These are phyloP conservation scores for Fusarium incarnatum DNA, from an alignment of 2,329 filamentous ascomycete species.

Conservation along the genomic window DNA sequence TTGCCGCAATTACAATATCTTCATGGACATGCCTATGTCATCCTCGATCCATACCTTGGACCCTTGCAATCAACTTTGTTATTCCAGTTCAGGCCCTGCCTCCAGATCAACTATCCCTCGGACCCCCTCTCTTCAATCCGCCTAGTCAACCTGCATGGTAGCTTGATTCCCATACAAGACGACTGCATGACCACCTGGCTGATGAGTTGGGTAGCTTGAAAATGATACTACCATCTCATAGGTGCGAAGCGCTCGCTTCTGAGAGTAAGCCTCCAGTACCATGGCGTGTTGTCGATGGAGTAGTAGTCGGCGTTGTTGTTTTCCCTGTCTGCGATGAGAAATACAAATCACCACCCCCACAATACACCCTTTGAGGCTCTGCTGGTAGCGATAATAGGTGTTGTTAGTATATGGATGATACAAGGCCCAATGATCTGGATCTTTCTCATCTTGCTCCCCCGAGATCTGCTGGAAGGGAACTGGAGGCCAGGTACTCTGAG, in stretches of 20 bases:
- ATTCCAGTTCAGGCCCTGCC: background rate
- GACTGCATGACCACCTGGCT: background rate
- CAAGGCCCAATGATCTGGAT: background rate
- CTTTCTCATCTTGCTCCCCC: background rate
- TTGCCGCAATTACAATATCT: background rate
- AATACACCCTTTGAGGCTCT: background rate
- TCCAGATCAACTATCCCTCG: background rate
- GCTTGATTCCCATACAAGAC: background rate
- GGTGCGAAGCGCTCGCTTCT: background rate
- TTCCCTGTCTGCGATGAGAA: background rate
- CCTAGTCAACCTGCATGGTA: background rate
- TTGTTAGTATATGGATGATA: background rate
- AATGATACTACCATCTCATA: background rate
- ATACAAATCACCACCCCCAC: background rate
- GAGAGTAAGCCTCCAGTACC: background rate
- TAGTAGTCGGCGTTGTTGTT: background rate
- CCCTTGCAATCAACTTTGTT: background rate
- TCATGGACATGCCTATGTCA: background rate
- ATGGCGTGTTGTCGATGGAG: background rate
- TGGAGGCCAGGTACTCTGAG: background rate
- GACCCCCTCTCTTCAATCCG: background rate
- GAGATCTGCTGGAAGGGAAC: background rate
- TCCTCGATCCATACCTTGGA: background rate
- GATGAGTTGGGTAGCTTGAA: slow-evolving; percentile 7
- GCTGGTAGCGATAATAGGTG: background rate